A percentile compares a stretch with the other conserved stretches of the same genome.
Evolutionary conservation across 2,329 filamentous ascomycete genomes (phyloP).

Genomic region (Hansfordia pulvinata): DNA sequence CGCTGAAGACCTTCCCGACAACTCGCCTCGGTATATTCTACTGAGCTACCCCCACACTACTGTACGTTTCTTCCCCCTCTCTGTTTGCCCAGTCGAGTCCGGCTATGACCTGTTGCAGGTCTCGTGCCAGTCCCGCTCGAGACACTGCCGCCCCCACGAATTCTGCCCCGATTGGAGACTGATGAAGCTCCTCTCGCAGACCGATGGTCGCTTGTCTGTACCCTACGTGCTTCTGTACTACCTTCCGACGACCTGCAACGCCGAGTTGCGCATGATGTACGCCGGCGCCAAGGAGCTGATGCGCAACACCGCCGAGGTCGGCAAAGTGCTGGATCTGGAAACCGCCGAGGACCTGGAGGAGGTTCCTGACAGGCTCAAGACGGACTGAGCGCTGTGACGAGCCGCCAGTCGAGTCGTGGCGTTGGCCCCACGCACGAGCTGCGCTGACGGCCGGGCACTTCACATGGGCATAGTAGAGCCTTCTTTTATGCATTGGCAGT

Average conservation of each 20-base stretch:
- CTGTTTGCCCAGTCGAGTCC: too few species aligned
- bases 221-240: conserved; percentile 95
- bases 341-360: conserved; percentile 68
- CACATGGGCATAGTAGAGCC: too few species aligned
- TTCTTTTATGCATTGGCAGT: too few species aligned
- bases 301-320: conserved; percentile 85
- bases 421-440: too few species aligned
- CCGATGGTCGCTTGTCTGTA: conserved; percentile 71
- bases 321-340: conserved; percentile 73
- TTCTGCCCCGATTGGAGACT: background rate
- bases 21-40: conserved; percentile 78
- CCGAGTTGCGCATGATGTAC: conserved; percentile 81
- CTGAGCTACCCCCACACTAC: conserved; percentile 83
- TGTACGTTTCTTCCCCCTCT: conserved; percentile 32
- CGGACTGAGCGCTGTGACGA: conserved; percentile 11
- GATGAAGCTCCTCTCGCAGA: conserved; percentile 28
- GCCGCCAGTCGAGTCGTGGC: background rate
- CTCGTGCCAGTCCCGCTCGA: conserved; percentile 1
- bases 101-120: conserved; percentile 1
- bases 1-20: conserved; percentile 81
- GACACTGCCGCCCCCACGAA: background rate
- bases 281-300: conserved; percentile 93
- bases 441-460: too few species aligned
- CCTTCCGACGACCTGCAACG: conserved; percentile 82
- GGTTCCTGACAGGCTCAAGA: conserved; percentile 53